phyloP scores from a whole-genome alignment of 2,329 filamentous ascomycete genomes.

The Fusarium chuoi region DNA sequence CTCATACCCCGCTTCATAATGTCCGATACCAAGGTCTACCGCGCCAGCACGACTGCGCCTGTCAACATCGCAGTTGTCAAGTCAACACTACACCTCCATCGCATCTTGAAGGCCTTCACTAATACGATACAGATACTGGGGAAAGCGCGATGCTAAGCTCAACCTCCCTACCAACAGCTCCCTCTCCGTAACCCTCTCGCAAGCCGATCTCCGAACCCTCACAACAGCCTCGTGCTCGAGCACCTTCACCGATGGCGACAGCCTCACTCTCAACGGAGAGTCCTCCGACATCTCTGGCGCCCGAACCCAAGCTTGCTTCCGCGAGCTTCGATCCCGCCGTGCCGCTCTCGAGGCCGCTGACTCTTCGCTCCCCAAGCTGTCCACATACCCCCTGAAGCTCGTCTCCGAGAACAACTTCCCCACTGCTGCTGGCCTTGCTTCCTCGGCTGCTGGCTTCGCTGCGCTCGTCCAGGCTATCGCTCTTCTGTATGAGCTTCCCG shows the following conservation, averaged over 20 bases:
- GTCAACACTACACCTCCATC: slow-evolving; percentile 56
- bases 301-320: slow-evolving; percentile 93
- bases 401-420: slow-evolving; percentile 99
- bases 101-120: neutral
- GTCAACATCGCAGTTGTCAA: slow-evolving; percentile 99
- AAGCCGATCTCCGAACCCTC: slow-evolving; percentile 91
- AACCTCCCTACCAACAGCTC: slow-evolving; percentile 99
- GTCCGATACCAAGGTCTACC: slow-evolving; percentile 74
- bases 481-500: slow-evolving; percentile 86
- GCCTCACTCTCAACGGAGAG: slow-evolving; percentile 85
- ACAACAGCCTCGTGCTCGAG: slow-evolving; percentile 93
- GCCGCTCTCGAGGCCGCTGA: slow-evolving; percentile 78
- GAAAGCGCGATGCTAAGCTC: slow-evolving; percentile 91
- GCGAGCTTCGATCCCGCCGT: slow-evolving; percentile 82
- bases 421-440: slow-evolving; percentile 89
- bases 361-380: slow-evolving; percentile 82
- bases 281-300: slow-evolving; percentile 86
- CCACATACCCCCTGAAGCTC: slow-evolving; percentile 79
- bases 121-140: slow-evolving; percentile 75
- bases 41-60: slow-evolving; percentile 93
- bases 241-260: slow-evolving; percentile 72
- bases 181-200: slow-evolving; percentile 94
- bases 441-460: slow-evolving; percentile 75
- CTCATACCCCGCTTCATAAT: slow-evolving; percentile 46
- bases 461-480: slow-evolving; percentile 86